phyloP scores from a whole-genome alignment of 2,329 filamentous ascomycete species.

The Elsinoe batatas region DNA sequence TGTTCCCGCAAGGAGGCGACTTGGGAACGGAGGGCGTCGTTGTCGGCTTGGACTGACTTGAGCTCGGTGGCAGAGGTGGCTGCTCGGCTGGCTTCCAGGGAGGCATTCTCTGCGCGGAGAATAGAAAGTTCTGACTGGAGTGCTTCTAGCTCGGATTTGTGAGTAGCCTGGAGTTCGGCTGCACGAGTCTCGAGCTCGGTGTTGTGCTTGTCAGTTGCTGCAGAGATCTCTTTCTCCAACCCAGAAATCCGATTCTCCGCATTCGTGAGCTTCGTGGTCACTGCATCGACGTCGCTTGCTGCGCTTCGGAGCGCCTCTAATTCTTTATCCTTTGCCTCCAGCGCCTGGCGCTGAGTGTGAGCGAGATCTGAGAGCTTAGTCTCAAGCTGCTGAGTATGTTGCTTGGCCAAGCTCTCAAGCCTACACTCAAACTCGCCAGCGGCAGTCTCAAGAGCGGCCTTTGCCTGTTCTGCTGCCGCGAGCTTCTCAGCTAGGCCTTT shows the following conservation, averaged over 20 bases:
- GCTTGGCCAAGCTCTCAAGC: neutral
- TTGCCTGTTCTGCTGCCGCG: neutral
- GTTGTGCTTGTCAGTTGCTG: neutral
- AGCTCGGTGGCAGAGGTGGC: neutral
- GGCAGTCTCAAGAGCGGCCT: neutral
- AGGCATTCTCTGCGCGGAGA: neutral
- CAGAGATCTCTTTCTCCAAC: neutral
- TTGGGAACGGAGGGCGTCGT: constrained; percentile 9
- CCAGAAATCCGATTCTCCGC: neutral
- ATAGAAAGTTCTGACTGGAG: neutral
- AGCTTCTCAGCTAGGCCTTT: neutral
- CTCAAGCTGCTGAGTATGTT: neutral
- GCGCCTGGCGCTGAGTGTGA: neutral
- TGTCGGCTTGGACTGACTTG: constrained; percentile 10
- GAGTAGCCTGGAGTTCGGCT: neutral
- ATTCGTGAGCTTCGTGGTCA: neutral
- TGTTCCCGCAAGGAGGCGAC: constrained; percentile 7
- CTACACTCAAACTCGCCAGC: neutral
- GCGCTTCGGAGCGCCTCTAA: neutral
- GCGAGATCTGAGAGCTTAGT: neutral
- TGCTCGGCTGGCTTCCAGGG: neutral
- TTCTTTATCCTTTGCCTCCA: neutral
- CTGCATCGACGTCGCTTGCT: neutral
- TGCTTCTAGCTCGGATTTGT: neutral
- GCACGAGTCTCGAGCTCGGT: neutral